Conservation (phyloP, 768 basidiomycete genomes). For the Tulasnella sp. region DNA sequence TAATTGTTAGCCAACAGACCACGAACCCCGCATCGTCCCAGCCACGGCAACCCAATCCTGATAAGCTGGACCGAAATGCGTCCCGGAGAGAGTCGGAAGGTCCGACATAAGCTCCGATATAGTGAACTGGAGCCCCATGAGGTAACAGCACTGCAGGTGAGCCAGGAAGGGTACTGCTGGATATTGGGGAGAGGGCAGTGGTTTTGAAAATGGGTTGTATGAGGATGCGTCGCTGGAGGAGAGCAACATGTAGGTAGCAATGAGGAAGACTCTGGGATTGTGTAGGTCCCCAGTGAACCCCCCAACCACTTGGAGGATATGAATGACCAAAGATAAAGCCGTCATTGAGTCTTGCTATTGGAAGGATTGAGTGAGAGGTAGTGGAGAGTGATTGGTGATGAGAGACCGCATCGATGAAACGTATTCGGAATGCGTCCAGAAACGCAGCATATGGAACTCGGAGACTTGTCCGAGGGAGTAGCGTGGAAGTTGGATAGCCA, state of each 20-base stretch:
- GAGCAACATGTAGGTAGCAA: constrained; percentile 8
- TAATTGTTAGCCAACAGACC: constrained; percentile 17
- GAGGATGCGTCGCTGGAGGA: constrained; percentile 9
- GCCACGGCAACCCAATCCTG: constrained; percentile 38
- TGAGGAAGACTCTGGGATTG: not conserved
- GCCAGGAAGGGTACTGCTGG: constrained; percentile 31
- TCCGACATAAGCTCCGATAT: constrained; percentile 54
- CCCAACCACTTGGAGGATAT: not conserved
- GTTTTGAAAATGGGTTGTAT: constrained; percentile 15
- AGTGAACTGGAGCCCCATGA: constrained; percentile 58
- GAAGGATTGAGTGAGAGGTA: not conserved
- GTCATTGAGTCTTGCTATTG: constrained; percentile 9
- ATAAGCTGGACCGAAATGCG: constrained; percentile 51
- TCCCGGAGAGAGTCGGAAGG: constrained; percentile 46
- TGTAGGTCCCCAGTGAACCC: not conserved
- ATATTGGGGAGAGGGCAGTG: constrained; percentile 30
- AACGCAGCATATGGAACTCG: constrained; percentile 13
- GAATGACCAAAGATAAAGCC: constrained; percentile 8
- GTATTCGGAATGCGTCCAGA: constrained; percentile 11
- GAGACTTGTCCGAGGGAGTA: constrained; percentile 6
- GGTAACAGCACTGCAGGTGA: constrained; percentile 60
- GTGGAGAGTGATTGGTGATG: constrained; percentile 6
- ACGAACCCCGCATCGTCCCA: constrained; percentile 5
- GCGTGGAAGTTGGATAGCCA: not conserved
- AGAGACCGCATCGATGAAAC: constrained; percentile 11